These are phyloP conservation scores for Kalmanozyma brasiliensis DNA, from an alignment of 1,284 basidiomycete genomes.

Conservation along the genomic window DNA sequence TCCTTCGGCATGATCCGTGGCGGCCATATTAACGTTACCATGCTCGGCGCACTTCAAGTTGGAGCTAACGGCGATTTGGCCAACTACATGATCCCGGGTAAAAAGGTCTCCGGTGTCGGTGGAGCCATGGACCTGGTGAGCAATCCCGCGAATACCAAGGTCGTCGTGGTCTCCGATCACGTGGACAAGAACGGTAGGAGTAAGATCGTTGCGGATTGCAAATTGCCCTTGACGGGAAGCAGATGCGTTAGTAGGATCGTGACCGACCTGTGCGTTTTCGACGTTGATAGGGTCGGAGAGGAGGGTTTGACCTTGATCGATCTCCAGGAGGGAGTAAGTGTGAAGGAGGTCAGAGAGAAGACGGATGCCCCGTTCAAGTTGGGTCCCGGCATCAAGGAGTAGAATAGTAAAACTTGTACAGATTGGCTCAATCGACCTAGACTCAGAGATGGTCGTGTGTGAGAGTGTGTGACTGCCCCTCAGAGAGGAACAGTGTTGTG, in stretches of 20 bases:
- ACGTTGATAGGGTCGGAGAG: slow-evolving; percentile 77
- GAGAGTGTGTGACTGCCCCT: too few species aligned
- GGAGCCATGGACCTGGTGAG: slow-evolving; percentile 84
- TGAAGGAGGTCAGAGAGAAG: slow-evolving; percentile 86
- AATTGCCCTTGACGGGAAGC: slow-evolving; percentile 86
- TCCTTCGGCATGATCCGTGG: slow-evolving; percentile 95
- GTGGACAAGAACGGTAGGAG: slow-evolving; percentile 86
- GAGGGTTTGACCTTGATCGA: slow-evolving; percentile 82
- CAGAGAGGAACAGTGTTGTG: too few species aligned
- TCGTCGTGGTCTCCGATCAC: slow-evolving; percentile 87
- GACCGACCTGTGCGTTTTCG: slow-evolving; percentile 87
- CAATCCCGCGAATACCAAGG: slow-evolving; percentile 56
- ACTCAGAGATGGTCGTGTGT: too few species aligned
- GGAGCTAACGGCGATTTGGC: slow-evolving; percentile 93
- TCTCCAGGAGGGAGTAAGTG: slow-evolving; percentile 80
- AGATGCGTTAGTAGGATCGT: slow-evolving; percentile 87
- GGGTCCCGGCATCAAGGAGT: slow-evolving; percentile 22
- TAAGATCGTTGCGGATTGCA: slow-evolving; percentile 85
- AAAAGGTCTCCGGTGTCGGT: slow-evolving; percentile 81
- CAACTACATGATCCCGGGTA: slow-evolving; percentile 97
- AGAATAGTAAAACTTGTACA: too few species aligned
- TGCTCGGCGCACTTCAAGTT: slow-evolving; percentile 92
- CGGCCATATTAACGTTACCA: slow-evolving; percentile 92
- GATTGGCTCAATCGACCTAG: too few species aligned
- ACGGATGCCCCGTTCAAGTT: slow-evolving; percentile 80